phyloP scores from a whole-genome alignment of 83 land plant species.

The Picea abies region DNA sequence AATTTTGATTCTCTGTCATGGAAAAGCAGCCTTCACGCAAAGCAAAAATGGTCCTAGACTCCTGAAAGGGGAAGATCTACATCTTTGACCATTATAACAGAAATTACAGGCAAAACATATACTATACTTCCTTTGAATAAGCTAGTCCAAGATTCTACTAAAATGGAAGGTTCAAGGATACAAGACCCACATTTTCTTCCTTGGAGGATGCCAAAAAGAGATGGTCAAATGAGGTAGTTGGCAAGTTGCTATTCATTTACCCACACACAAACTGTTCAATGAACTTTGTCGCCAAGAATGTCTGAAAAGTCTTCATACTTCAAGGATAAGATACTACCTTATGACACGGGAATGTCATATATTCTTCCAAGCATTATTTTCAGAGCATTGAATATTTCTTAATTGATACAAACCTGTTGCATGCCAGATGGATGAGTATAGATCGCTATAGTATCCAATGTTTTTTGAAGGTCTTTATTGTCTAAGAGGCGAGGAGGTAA shows the following conservation, averaged over 20 bases:
- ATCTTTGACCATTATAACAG: too few relatives aligned
- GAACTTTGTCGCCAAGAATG: neutral
- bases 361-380: neutral
- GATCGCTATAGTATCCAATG: conserved; percentile 65
- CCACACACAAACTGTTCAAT: neutral
- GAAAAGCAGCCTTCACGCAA: neutral
- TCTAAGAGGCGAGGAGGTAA: conserved; percentile 87
- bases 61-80: too few relatives aligned
- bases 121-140: neutral
- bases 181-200: neutral
- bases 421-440: conserved; percentile 90
- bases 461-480: conserved; percentile 64
- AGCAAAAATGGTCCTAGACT: neutral
- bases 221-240: neutral
- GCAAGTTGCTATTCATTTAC: neutral
- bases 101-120: too few relatives aligned
- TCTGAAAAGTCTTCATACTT: neutral
- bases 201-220: too few relatives aligned
- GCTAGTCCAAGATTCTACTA: neutral
- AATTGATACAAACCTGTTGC: conserved; percentile 71
- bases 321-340: neutral
- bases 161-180: neutral
- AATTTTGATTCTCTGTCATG: too few relatives aligned
- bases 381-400: neutral
- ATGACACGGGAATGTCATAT: neutral